Evolutionary conservation across 1,284 basidiomycete genomes (phyloP).

Genomic region (Ustilago crameri): DNA sequence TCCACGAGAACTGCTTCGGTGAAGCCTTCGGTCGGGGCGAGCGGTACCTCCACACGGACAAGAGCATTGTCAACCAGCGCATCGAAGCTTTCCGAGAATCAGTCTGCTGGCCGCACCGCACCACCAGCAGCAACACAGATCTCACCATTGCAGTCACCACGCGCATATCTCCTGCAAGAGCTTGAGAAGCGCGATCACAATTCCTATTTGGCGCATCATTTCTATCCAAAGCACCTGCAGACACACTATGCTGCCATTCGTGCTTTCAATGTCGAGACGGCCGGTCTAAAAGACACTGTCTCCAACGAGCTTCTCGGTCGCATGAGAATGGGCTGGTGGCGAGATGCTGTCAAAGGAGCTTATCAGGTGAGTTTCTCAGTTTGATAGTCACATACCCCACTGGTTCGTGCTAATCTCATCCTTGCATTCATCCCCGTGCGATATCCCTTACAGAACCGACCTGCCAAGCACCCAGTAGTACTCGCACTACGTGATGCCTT

Average conservation of each 20-base stretch:
- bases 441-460: conserved; percentile 29
- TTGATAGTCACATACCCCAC: too few species aligned
- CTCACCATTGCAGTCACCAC: conserved; percentile 43
- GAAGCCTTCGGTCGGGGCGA: background rate
- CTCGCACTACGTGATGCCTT: conserved; percentile 60
- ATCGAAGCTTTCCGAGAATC: background rate
- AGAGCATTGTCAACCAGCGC: background rate
- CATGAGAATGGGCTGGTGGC: conserved; percentile 66
- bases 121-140: conserved; percentile 36
- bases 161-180: conserved; percentile 30
- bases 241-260: conserved; percentile 64
- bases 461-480: conserved; percentile 62
- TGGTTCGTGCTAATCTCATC: too few species aligned
- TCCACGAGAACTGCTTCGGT: background rate
- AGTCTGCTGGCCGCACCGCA: conserved; percentile 10
- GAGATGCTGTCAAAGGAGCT: conserved; percentile 60
- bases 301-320: conserved; percentile 65
- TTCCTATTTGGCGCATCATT: conserved; percentile 61
- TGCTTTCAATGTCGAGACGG: conserved; percentile 63
- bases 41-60: background rate
- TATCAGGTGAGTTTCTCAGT: conserved; percentile 21
- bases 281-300: conserved; percentile 59
- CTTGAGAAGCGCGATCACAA: conserved; percentile 52
- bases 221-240: conserved; percentile 57
- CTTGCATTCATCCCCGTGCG: too few species aligned